Conservation (phyloP, 2,329 filamentous ascomycete species). For the Xylaria sp. region DNA sequence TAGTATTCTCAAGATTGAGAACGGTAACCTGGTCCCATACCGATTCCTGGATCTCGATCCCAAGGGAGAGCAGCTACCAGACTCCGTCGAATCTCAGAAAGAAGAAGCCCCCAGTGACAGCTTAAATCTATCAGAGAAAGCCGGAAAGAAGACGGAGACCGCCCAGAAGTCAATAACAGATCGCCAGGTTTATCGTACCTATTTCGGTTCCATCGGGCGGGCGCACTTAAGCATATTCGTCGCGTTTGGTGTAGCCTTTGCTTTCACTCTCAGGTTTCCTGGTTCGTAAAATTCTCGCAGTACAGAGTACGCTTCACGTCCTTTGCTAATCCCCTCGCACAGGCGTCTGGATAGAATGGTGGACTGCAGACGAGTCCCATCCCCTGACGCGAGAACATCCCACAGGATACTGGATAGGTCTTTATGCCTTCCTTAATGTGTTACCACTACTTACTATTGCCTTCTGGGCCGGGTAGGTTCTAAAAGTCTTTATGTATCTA, state of each 20-base stretch:
- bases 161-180: slow-evolving; percentile 20
- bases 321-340: not conserved
- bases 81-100: slow-evolving; percentile 5
- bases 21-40: slow-evolving; percentile 19
- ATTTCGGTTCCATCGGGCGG: slow-evolving; percentile 36
- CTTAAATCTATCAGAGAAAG: not conserved
- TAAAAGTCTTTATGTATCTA: not conserved
- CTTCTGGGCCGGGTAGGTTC: slow-evolving; percentile 26
- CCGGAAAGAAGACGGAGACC: not conserved
- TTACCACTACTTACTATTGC: slow-evolving; percentile 26
- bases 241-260: slow-evolving; percentile 28
- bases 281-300: slow-evolving; percentile 27
- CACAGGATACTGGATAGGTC: slow-evolving; percentile 39
- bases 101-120: not conserved
- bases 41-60: slow-evolving; percentile 10
- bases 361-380: slow-evolving; percentile 37
- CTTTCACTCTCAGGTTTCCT: slow-evolving; percentile 36
- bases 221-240: slow-evolving; percentile 34
- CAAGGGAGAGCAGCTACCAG: slow-evolving; percentile 1
- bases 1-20: slow-evolving; percentile 30
- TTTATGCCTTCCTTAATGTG: slow-evolving; percentile 34
- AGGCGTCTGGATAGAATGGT: slow-evolving; percentile 45
- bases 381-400: slow-evolving; percentile 21
- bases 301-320: not conserved
- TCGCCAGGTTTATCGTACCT: slow-evolving; percentile 36